phyloP scores from a whole-genome alignment of 495 filamentous ascomycete genomes.

The Rhizodiscina lignyota region DNA sequence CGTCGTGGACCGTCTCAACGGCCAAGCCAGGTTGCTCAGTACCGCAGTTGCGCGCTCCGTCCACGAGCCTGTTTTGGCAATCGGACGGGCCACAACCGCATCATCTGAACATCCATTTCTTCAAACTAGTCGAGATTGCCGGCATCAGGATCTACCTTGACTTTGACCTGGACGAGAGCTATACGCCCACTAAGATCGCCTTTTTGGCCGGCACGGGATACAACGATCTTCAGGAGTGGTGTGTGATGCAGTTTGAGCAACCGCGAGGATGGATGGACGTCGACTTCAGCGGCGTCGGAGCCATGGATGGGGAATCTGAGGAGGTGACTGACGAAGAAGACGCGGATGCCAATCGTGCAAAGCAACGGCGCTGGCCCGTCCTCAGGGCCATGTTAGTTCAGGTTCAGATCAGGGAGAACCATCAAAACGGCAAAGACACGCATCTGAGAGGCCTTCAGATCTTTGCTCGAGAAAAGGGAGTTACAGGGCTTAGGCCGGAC shows the following conservation, averaged over 20 bases:
- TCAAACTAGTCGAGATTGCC: constrained; percentile 75
- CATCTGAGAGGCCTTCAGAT: constrained; percentile 90
- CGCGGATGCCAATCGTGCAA: constrained; percentile 29
- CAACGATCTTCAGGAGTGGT: constrained; percentile 75
- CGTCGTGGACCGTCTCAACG: constrained; percentile 81
- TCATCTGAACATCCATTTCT: constrained; percentile 84
- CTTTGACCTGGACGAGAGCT: constrained; percentile 81
- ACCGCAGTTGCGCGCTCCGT: constrained; percentile 64
- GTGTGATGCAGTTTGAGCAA: constrained; percentile 55
- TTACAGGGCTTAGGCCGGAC: not conserved
- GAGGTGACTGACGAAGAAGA: constrained; percentile 9
- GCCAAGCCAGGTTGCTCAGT: constrained; percentile 86
- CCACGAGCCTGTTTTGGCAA: constrained; percentile 80
- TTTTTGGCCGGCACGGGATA: constrained; percentile 74
- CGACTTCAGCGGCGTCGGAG: constrained; percentile 48
- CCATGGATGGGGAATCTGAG: constrained; percentile 9
- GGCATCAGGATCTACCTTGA: constrained; percentile 76
- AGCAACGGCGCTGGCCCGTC: constrained; percentile 19
- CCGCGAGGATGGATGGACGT: constrained; percentile 87
- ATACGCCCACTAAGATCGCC: constrained; percentile 86
- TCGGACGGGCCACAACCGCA: constrained; percentile 95
- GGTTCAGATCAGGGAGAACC: constrained; percentile 79
- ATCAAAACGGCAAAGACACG: constrained; percentile 98
- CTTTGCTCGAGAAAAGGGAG: constrained; percentile 52
- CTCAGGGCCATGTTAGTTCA: constrained; percentile 76